Evolutionary conservation across 2,329 filamentous ascomycete species (phyloP).

Genomic region (Alternaria sp.): DNA sequence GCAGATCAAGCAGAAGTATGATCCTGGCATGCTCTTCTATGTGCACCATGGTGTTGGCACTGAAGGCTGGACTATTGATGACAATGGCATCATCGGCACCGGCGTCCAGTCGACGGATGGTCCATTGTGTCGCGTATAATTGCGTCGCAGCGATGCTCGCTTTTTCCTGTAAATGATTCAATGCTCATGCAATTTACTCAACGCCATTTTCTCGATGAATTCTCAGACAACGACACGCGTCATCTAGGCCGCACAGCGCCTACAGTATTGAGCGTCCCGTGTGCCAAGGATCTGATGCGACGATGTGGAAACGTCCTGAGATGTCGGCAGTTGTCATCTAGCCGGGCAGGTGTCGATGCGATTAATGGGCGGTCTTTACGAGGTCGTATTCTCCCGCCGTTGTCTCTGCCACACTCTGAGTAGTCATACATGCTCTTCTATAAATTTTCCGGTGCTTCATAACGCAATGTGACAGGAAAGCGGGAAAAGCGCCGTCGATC

Average conservation of each 20-base stretch:
- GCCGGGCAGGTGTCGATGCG: not conserved
- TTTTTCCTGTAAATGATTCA: constrained; percentile 14
- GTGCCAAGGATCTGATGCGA: constrained; percentile 12
- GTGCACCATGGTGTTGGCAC: constrained; percentile 44
- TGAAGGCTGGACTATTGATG: constrained; percentile 42
- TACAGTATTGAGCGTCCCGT: constrained; percentile 6
- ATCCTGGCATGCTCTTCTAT: constrained; percentile 47
- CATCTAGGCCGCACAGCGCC: constrained; percentile 6
- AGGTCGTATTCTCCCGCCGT: not conserved
- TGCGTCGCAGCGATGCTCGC: not conserved
- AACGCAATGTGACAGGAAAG: constrained; percentile 11
- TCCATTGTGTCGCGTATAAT: constrained; percentile 36
- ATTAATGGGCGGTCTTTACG: not conserved
- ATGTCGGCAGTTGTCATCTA: constrained; percentile 12
- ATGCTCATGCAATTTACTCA: constrained; percentile 8
- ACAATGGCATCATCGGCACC: constrained; percentile 40
- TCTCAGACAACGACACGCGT: constrained; percentile 6
- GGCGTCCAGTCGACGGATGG: constrained; percentile 46
- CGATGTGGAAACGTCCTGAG: constrained; percentile 6
- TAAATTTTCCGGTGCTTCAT: constrained; percentile 7
- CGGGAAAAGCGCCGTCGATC: constrained; percentile 16
- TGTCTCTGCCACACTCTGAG: not conserved
- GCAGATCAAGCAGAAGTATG: constrained; percentile 42
- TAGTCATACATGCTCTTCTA: not conserved
- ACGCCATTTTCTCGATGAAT: constrained; percentile 2